Base-by-base conservation (phyloP, 495 filamentous ascomycete genomes). In the Xylaria flabelliformis region DNA sequence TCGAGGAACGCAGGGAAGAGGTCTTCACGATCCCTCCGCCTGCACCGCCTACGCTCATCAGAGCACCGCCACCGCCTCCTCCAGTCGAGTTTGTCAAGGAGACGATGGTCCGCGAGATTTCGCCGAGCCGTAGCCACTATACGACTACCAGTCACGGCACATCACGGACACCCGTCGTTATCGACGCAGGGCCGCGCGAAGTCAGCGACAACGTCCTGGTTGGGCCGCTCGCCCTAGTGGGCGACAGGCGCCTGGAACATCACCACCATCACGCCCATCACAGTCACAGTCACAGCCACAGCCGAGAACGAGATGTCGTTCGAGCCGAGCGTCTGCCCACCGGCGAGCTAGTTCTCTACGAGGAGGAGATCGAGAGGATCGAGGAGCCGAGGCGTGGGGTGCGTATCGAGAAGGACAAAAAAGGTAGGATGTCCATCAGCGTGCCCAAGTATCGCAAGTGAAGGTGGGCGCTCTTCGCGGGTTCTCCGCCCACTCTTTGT, bases 341-440 rank as follows among this genome's bases (percentile, higher is more conserved):
- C 3, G 84, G 86, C 36, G 86, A 90, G 73, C 82, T 90, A 56
- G 83, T 89, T 24, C 75, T 86, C 29, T 83, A 86, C 70, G 83
- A 88, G 77, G 84, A 90, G 79, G 78, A 84, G 75, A 77, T 85
- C 24, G 83, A 89, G 84, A 75, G 75, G 74, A 82, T 89, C 63
- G 83, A 82, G 73, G 87, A 88, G 74, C 80, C 82, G 17, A 82
- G 85, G 34, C 82, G 83, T 39, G 88, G 88, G 21, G 86, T 91
- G 26, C 87, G 93, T 75, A 84, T 96, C 73, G 90, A 92, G 82
- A 92, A 90, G 85, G 92, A 97, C 79, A 90, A 90, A 82, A 93
- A 88, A 91, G 93, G 94, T 97, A 94, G 86, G 91, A 85, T 92
- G 86, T 88, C 85, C 82, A 87, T 92, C 82, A 85, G 83, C 81